Percentiles rank a stretch among this genome's conserved stretches.
phyloP scores from a whole-genome alignment of 1,139 yeast species.

The Meyerozyma sp. region DNA sequence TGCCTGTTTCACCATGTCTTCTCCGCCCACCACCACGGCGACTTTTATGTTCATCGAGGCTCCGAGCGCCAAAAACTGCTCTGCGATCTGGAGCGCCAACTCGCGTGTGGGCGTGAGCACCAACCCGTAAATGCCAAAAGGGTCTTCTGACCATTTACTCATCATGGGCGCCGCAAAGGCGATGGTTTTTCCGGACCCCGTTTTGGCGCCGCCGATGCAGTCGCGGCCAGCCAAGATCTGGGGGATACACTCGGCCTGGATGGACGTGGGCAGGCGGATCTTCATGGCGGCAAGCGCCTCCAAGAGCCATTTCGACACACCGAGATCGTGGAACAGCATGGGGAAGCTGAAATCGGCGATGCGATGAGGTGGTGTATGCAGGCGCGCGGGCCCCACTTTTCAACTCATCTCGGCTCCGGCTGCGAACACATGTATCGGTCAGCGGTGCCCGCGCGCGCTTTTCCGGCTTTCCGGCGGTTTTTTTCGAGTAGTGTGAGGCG shows the following conservation, averaged over 20 bases:
- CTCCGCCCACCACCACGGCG: constrained; percentile 88
- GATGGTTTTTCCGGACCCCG: constrained; percentile 97
- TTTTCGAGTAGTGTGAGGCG: no score
- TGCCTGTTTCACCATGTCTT: constrained; percentile 84
- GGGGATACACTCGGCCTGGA: constrained; percentile 88
- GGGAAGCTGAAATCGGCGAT: neutral
- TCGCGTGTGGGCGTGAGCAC: constrained; percentile 94
- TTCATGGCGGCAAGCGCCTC: constrained; percentile 81
- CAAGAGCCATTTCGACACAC: constrained; percentile 80
- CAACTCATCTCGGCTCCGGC: no score
- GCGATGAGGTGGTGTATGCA: neutral
- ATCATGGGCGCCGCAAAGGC: constrained; percentile 97
- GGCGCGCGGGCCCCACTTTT: neutral
- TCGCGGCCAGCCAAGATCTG: constrained; percentile 76
- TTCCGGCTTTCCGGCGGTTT: neutral
- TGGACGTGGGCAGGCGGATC: constrained; percentile 76
- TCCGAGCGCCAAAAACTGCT: constrained; percentile 91
- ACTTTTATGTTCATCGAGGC: constrained; percentile 81
- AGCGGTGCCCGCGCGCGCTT: neutral
- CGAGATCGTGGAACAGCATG: constrained; percentile 56
- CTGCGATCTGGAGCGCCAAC: constrained; percentile 93
- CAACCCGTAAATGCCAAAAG: constrained; percentile 85
- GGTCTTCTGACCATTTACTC: constrained; percentile 91
- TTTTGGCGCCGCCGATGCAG: constrained; percentile 97
- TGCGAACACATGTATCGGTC: no score